These are phyloP conservation scores for Saccharum hybrid DNA, from an alignment of 202 grass and related monocot genomes.

Conservation along the genomic window DNA sequence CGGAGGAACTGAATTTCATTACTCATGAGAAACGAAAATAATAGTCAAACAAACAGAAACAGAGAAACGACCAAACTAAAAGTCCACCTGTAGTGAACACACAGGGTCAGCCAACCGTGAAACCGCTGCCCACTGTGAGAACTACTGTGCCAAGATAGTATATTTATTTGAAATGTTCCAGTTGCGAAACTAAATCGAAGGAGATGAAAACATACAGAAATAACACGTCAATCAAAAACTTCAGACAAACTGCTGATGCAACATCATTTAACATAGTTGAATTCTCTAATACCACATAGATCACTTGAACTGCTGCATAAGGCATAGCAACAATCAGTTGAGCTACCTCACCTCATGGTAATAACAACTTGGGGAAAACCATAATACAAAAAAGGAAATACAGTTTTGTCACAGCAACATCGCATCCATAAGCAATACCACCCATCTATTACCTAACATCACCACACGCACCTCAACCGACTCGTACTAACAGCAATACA, in stretches of 20 bases:
- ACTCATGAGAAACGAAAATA: no score
- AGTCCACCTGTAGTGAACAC: no score
- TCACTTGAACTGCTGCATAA: neutral
- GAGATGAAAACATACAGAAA: neutral
- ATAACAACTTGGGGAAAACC: conserved; percentile 34
- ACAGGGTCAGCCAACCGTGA: no score
- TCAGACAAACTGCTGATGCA: neutral
- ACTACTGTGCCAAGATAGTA: no score
- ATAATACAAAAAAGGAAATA: conserved; percentile 46
- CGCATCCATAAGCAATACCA: conserved; percentile 34
- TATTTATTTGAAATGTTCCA: neutral
- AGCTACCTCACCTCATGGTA: conserved; percentile 17
- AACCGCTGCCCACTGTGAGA: no score
- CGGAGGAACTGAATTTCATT: no score
- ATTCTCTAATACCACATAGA: neutral
- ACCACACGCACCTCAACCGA: conserved; percentile 48
- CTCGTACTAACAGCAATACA: conserved; percentile 36
- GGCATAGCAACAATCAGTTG: conserved; percentile 34
- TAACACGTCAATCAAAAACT: neutral
- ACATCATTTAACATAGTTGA: neutral
- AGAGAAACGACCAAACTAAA: no score
- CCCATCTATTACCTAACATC: conserved; percentile 44
- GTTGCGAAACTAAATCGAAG: neutral
- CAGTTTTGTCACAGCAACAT: conserved; percentile 48
- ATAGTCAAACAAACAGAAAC: no score